Conservation (phyloP, 2,329 filamentous ascomycete species). For the Cladorrhinum sp. region DNA sequence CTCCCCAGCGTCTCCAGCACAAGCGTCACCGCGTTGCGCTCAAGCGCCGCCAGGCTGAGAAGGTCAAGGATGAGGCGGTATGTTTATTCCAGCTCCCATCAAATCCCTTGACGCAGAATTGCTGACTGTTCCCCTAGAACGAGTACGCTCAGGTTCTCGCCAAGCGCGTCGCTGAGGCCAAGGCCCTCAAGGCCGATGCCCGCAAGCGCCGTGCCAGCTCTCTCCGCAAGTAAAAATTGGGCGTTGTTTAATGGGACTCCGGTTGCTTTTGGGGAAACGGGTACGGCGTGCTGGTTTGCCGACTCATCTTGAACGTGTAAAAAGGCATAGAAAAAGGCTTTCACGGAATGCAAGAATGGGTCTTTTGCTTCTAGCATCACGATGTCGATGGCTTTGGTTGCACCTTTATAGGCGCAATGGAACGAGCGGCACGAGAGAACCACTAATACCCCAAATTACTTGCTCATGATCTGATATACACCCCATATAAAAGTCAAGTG, state of each 20-base stretch:
- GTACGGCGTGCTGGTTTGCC: constrained; percentile 29
- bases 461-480: constrained; percentile 6
- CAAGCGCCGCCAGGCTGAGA: constrained; percentile 96
- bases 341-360: constrained; percentile 28
- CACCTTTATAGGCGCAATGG: neutral
- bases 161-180: constrained; percentile 96
- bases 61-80: constrained; percentile 98
- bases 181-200: constrained; percentile 86
- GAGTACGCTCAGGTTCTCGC: constrained; percentile 95
- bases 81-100: neutral
- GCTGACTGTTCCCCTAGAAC: constrained; percentile 63
- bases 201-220: constrained; percentile 97
- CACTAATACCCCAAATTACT: constrained; percentile 12
- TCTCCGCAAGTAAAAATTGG: constrained; percentile 74
- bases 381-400: constrained; percentile 12
- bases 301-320: constrained; percentile 30
- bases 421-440: constrained; percentile 15
- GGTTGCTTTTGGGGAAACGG: constrained; percentile 31
- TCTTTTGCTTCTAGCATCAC: constrained; percentile 26
- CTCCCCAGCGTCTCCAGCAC: constrained; percentile 99
- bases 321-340: constrained; percentile 28
- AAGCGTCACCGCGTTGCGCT: constrained; percentile 97
- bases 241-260: constrained; percentile 31
- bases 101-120: neutral
- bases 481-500: constrained; percentile 4